Conservation (phyloP, 2,329 filamentous ascomycete genomes). For the Chaetomiaceae sp. region DNA sequence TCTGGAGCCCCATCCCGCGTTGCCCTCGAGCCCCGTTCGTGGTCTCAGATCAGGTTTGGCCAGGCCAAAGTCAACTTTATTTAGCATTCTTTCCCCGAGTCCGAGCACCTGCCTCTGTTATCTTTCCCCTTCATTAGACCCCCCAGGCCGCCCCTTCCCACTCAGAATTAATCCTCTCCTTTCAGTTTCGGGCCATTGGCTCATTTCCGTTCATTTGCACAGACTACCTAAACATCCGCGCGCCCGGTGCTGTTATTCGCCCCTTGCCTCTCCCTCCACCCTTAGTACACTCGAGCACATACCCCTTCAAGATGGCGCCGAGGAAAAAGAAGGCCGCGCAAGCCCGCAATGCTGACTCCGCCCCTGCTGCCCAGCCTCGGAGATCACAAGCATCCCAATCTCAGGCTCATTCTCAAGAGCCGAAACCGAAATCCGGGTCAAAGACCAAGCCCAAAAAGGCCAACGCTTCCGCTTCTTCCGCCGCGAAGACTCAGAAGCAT, state of each 20-base stretch:
- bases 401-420: neutral
- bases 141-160: neutral
- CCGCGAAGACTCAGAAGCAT: neutral
- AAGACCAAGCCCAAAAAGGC: neutral
- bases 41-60: no score
- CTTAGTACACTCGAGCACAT: no score
- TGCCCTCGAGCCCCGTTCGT: no score
- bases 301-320: constrained; percentile 3
- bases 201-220: neutral
- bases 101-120: neutral
- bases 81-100: neutral
- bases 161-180: neutral
- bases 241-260: neutral
- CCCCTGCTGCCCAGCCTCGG: neutral
- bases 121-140: neutral
- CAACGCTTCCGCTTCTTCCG: neutral
- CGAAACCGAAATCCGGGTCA: neutral
- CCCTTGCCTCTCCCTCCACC: neutral
- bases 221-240: no score
- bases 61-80: no score
- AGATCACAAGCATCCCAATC: neutral
- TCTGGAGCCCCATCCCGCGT: no score
- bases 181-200: neutral
- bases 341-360: neutral
- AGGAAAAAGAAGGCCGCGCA: neutral